Conservation (phyloP, 768 basidiomycete species). For the Podaxis pistillaris region DNA sequence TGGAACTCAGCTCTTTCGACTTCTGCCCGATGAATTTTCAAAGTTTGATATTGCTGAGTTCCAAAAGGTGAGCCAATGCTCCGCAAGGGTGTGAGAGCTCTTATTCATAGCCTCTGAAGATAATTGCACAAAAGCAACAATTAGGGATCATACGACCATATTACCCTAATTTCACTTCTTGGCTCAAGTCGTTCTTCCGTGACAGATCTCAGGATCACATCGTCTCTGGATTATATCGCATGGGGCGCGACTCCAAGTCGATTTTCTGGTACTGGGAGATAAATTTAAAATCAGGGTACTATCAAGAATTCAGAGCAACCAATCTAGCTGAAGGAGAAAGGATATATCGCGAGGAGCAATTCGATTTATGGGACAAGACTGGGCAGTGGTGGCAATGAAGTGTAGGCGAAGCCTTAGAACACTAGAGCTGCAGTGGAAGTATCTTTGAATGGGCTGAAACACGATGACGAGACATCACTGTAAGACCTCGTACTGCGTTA, state of each 20-base stretch:
- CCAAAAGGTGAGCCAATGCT: not conserved
- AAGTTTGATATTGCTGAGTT: not conserved
- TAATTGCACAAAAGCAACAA: not conserved
- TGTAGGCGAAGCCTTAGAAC: no score
- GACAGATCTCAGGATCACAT: not conserved
- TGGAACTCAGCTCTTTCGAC: not conserved
- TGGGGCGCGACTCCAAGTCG: not conserved
- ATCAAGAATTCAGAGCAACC: not conserved
- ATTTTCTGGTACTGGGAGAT: constrained; percentile 5
- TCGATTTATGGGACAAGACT: not conserved
- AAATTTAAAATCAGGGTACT: not conserved
- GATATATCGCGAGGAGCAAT: not conserved
- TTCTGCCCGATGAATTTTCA: not conserved
- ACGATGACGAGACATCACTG: no score
- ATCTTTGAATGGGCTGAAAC: no score
- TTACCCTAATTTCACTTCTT: not conserved
- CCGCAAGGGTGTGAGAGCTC: not conserved
- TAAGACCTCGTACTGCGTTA: no score
- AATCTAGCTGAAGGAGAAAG: not conserved
- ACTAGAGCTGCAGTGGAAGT: no score
- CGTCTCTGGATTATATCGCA: not conserved
- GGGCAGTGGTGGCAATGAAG: not conserved
- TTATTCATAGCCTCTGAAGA: not conserved
- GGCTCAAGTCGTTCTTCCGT: not conserved
- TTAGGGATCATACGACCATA: not conserved